Evolutionary conservation across 2,329 filamentous ascomycete genomes (phyloP), one percentile per base, ranked within the genome.

Genomic region (Ascochyta pisi): DNA sequence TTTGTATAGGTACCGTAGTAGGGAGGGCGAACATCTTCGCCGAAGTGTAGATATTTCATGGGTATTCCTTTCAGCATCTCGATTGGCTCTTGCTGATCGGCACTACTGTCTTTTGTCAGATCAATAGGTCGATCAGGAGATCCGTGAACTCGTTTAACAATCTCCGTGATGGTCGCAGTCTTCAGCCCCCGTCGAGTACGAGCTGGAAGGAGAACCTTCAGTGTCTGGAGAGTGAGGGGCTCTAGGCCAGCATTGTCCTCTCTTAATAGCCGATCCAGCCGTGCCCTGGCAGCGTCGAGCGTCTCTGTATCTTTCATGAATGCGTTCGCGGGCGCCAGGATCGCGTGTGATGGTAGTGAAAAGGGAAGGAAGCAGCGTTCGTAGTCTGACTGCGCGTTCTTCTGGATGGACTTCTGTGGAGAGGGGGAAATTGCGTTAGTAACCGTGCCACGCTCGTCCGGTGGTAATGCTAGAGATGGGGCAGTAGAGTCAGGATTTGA

Each of bases 361-460:
- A 97, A 98, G 0, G 90, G 87, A 29, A 92, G 84, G 68, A 98
- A 98, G 33, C 83, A 79, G 63, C 86, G 87, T 16, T 89, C 63
- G 56, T 79, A 78, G 57, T 81, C 79, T 6, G 73, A 75, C 23
- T 75, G 64, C 9, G 64, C 64, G 50, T 73, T 76, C 44, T 68
- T 67, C 15, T 59, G 61, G 19, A 69, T 61, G 2, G 50, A 47
- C 46, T 72, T 76, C 73, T 74, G 71, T 56, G 68, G 72, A 24
- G 71, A 76, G 59, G 61, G 73, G 66, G 66, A 61, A 4, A 50
- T 40, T 9, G 60, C 54, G 61, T 74, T 66, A 70, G 69, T 63
- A 64, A 48, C 54, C 29, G 50, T 57, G 52, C 59, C 54, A 57
- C 62, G 33, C 33, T 53, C 50, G 23, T 65, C 56, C 35, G 66